A percentile compares a stretch with the other conserved stretches of the same genome.
Evolutionary conservation across 2,329 filamentous ascomycete species (phyloP).

Genomic region (Verticillium klebahnii): DNA sequence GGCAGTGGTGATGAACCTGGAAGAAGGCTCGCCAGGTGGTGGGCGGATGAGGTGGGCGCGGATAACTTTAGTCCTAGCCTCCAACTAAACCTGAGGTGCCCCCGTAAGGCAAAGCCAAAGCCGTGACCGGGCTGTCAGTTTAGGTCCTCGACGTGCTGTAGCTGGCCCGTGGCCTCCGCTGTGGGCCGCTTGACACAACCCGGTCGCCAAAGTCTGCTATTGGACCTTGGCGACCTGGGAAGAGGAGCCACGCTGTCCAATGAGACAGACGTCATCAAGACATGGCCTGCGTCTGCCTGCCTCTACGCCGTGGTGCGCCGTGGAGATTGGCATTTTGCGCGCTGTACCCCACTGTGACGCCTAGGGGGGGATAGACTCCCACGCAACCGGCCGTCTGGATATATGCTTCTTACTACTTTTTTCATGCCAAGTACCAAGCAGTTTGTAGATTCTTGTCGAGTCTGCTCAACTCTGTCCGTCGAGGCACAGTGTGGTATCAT

Average conservation of each 20-base stretch:
- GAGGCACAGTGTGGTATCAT: too few species aligned
- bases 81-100: not conserved
- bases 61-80: not conserved
- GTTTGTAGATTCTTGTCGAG: not conserved
- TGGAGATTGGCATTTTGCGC: not conserved
- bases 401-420: not conserved
- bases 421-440: not conserved
- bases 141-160: not conserved
- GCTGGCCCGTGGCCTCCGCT: not conserved
- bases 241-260: not conserved
- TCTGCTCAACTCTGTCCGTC: too few species aligned
- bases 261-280: not conserved
- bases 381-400: not conserved
- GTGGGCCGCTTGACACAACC: not conserved
- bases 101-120: not conserved
- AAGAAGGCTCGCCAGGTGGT: not conserved
- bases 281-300: not conserved
- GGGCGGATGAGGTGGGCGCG: not conserved
- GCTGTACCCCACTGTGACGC: not conserved
- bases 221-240: not conserved
- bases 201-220: not conserved
- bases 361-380: not conserved
- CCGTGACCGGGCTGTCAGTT: not conserved
- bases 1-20: not conserved
- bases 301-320: not conserved